Evolutionary conservation across 345 rosid genomes (phyloP).

Genomic region (Linum trigynum): DNA sequence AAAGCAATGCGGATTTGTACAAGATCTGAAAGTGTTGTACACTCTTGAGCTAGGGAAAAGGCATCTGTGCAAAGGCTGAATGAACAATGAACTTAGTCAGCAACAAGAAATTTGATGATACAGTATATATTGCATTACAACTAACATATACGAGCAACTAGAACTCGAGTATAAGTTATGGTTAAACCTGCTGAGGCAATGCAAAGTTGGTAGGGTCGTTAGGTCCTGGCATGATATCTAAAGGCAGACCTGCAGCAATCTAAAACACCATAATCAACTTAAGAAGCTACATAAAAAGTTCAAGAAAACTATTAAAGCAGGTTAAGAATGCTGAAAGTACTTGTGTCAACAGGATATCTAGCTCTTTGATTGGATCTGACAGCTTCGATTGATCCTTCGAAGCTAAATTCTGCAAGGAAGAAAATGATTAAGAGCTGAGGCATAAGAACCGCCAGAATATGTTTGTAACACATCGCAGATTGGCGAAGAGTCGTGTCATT

Average conservation of each 20-base stretch:
- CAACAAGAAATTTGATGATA: background rate
- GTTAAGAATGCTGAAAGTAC: constrained; percentile 26
- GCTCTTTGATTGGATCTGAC: constrained; percentile 72
- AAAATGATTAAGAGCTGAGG: background rate
- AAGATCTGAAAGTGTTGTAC: constrained; percentile 80
- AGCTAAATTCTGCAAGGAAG: constrained; percentile 52
- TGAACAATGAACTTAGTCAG: constrained; percentile 13
- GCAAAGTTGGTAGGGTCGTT: constrained; percentile 89
- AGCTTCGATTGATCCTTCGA: constrained; percentile 70
- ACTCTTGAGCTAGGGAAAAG: constrained; percentile 85
- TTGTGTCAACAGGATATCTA: constrained; percentile 79
- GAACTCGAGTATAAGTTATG: constrained; percentile 4
- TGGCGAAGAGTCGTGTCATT: too few relatives aligned
- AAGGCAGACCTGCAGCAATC: constrained; percentile 83
- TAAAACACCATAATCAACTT: constrained; percentile 23
- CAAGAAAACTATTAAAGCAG: background rate
- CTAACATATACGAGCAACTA: background rate
- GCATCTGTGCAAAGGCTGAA: constrained; percentile 82
- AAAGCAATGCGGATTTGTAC: constrained; percentile 93
- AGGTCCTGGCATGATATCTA: constrained; percentile 94
- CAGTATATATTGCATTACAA: background rate
- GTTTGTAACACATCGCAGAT: too few relatives aligned
- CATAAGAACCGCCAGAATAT: too few relatives aligned
- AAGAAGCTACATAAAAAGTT: constrained; percentile 1
- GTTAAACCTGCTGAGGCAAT: constrained; percentile 83